Percentiles rank a stretch among this genome's conserved stretches.
Evolutionary conservation across 2,329 filamentous ascomycete species (phyloP).

Genomic region (Grosmannia huntii): DNA sequence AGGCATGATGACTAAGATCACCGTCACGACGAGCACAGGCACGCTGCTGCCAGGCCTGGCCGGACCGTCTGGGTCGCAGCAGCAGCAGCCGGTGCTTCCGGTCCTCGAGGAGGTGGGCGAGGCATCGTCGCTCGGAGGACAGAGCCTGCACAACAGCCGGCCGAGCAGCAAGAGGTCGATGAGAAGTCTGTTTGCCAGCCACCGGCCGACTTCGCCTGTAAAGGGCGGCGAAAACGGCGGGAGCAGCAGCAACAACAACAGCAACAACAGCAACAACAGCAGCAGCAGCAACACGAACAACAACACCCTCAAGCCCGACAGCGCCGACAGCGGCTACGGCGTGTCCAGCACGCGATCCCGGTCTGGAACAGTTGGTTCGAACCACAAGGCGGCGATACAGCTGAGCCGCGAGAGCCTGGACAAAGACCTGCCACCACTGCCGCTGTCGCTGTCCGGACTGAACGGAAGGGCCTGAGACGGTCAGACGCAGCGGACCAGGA

Average conservation of each 20-base stretch:
- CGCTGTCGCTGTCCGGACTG: conserved; percentile 14
- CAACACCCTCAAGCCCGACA: conserved; percentile 28
- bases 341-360: conserved; percentile 17
- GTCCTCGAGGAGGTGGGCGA: conserved; percentile 85
- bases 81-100: conserved; percentile 47
- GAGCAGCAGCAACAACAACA: conserved; percentile 12
- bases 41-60: not conserved
- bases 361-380: conserved; percentile 15
- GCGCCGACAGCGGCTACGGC: conserved; percentile 34
- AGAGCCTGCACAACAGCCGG: conserved; percentile 39
- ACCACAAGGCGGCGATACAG: conserved; percentile 20
- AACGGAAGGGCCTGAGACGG: conserved; percentile 3
- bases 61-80: conserved; percentile 10
- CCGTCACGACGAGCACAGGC: not conserved
- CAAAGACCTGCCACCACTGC: conserved; percentile 47
- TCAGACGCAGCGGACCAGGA: not conserved
- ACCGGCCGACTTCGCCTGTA: conserved; percentile 28
- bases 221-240: conserved; percentile 24
- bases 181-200: conserved; percentile 14
- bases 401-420: conserved; percentile 45
- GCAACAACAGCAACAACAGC: not conserved
- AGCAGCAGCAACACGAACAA: conserved; percentile 12
- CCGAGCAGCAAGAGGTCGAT: conserved; percentile 11
- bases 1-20: not conserved
- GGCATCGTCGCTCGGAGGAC: conserved; percentile 50